Conservation (phyloP, 129 eudicot genomes). For the Rutidosis leptorrhynchoides region DNA sequence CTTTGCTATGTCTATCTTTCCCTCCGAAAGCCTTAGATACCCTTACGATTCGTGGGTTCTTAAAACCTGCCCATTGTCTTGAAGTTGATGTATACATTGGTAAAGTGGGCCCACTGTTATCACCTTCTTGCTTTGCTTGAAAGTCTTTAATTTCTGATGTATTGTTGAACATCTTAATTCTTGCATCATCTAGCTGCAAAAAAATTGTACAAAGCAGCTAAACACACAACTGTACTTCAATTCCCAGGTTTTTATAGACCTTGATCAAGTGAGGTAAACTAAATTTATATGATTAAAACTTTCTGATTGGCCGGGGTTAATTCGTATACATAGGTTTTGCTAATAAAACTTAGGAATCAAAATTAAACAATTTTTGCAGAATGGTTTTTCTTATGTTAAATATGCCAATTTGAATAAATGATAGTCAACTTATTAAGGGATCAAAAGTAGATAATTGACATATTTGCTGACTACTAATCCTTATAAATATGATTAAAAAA, state of each 20-base stretch:
- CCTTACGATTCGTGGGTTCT: constrained; percentile 86
- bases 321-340: constrained; percentile 17
- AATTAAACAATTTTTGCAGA: not conserved
- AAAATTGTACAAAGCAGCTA: constrained; percentile 32
- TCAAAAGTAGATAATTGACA: constrained; percentile 15
- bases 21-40: constrained; percentile 88
- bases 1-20: constrained; percentile 92
- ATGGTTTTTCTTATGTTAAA: not conserved
- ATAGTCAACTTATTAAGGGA: constrained; percentile 13
- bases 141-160: constrained; percentile 44
- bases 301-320: too few species aligned
- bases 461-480: constrained; percentile 9
- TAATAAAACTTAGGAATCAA: constrained; percentile 5
- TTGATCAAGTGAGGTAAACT: constrained; percentile 20
- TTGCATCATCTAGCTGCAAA: constrained; percentile 54
- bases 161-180: constrained; percentile 52
- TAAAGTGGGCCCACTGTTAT: constrained; percentile 31
- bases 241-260: constrained; percentile 23
- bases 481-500: not conserved
- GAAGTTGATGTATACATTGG: constrained; percentile 42
- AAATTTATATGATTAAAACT: not conserved
- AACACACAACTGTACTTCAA: constrained; percentile 32
- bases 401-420: not conserved
- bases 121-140: constrained; percentile 52
- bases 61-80: constrained; percentile 82